phyloP scores from a whole-genome alignment of 2,329 filamentous ascomycete species.

The Paecilomyces niveus region DNA sequence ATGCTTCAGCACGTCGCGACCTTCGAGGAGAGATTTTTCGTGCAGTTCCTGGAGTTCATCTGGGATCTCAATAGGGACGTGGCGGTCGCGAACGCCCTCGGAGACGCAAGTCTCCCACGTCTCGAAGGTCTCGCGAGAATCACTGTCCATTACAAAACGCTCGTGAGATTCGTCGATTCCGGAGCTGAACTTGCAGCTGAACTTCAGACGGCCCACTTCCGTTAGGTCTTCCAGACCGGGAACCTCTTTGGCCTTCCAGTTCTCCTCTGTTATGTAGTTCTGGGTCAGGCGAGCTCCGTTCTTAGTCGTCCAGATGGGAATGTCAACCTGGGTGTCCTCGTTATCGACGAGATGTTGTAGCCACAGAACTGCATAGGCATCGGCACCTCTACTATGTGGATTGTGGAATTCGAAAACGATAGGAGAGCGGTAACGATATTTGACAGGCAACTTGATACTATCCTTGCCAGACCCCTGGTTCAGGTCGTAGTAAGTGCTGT shows the following conservation, averaged over 20 bases:
- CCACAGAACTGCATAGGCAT: conserved; percentile 78
- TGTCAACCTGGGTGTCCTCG: conserved; percentile 66
- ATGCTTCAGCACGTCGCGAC: conserved; percentile 71
- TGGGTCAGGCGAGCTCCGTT: conserved; percentile 71
- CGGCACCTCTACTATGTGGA: conserved; percentile 59
- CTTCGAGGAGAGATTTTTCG: conserved; percentile 70
- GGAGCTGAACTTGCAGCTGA: conserved; percentile 76
- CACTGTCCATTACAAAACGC: conserved; percentile 75
- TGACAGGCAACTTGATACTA: conserved; percentile 72
- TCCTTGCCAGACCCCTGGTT: conserved; percentile 43
- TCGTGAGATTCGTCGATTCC: conserved; percentile 84
- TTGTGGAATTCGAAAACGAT: conserved; percentile 81
- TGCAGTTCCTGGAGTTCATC: conserved; percentile 67
- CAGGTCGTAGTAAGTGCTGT: conserved; percentile 56
- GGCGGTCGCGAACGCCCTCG: conserved; percentile 70
- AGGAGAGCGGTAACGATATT: conserved; percentile 82
- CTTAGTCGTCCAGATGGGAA: conserved; percentile 86
- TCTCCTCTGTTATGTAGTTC: conserved; percentile 83
- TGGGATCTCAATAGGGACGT: conserved; percentile 67
- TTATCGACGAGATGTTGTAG: conserved; percentile 77
- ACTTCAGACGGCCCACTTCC: conserved; percentile 73
- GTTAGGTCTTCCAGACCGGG: conserved; percentile 69
- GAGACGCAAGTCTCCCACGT: conserved; percentile 87
- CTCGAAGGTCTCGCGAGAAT: conserved; percentile 87
- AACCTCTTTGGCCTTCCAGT: conserved; percentile 53